phyloP scores from a whole-genome alignment of 1,284 basidiomycete species.

The Malassezia nana region DNA sequence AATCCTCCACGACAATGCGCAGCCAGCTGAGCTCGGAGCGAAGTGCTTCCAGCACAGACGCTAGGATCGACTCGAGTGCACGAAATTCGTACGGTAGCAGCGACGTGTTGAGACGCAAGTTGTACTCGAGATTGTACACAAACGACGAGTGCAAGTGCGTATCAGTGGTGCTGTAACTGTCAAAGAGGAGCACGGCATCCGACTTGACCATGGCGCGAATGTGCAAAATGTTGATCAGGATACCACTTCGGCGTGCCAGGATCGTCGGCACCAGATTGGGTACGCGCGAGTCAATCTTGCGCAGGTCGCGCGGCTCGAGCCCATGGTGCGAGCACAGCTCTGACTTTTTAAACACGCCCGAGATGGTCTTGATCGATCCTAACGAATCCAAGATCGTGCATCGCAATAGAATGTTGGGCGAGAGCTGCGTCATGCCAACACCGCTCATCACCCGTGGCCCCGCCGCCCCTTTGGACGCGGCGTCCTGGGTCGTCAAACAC shows the following conservation, averaged over 20 bases:
- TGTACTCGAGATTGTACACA: constrained; percentile 40
- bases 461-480: not conserved
- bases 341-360: constrained; percentile 77
- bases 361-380: constrained; percentile 65
- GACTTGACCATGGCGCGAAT: constrained; percentile 88
- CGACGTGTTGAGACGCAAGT: constrained; percentile 19
- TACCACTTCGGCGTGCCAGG: constrained; percentile 72
- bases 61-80: constrained; percentile 37
- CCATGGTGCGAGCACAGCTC: constrained; percentile 79
- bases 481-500: not conserved
- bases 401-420: constrained; percentile 32
- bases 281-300: constrained; percentile 88
- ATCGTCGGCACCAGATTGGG: constrained; percentile 89
- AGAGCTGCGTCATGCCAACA: constrained; percentile 27
- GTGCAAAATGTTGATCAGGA: constrained; percentile 76
- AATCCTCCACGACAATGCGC: constrained; percentile 22
- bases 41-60: constrained; percentile 35
- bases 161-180: constrained; percentile 50
- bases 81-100: constrained; percentile 40
- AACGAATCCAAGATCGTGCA: constrained; percentile 38
- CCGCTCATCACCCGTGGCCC: not conserved
- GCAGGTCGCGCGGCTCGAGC: constrained; percentile 82
- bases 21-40: constrained; percentile 33
- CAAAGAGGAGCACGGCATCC: constrained; percentile 82
- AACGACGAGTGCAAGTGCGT: constrained; percentile 32